Percentiles rank a stretch among this genome's conserved stretches.
Conservation (phyloP, 768 basidiomycete species). For the Hortiboletus flavorubellus region DNA sequence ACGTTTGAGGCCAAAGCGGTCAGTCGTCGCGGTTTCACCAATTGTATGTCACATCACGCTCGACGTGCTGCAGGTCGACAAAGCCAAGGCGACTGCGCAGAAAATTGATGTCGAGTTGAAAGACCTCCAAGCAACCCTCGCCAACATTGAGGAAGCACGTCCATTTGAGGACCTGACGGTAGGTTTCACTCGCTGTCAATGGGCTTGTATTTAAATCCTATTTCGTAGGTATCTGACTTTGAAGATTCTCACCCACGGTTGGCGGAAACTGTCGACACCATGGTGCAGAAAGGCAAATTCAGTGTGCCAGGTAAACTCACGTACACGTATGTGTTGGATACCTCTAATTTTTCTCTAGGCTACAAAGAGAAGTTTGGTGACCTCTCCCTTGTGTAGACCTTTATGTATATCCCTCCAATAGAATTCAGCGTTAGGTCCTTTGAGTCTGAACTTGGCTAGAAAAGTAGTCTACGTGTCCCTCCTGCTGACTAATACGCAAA, state of each 20-base stretch:
- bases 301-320: slow-evolving; percentile 77
- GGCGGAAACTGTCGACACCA: slow-evolving; percentile 84
- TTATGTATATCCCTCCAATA: slow-evolving; percentile 24
- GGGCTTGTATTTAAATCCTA: background rate
- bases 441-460: too few species aligned
- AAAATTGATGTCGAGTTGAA: slow-evolving; percentile 91
- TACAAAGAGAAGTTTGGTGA: slow-evolving; percentile 98
- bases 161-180: slow-evolving; percentile 97
- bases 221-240: slow-evolving; percentile 76
- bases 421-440: slow-evolving; percentile 8
- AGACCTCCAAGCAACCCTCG: slow-evolving; percentile 87
- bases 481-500: slow-evolving; percentile 29
- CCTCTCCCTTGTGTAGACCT: slow-evolving; percentile 78
- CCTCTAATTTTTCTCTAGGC: slow-evolving; percentile 39
- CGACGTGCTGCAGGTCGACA: slow-evolving; percentile 57
- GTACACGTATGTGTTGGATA: background rate
- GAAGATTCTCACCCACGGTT: slow-evolving; percentile 91
- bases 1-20: slow-evolving; percentile 97
- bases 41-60: slow-evolving; percentile 4
- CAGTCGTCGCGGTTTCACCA: slow-evolving; percentile 26
- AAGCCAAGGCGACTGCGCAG: slow-evolving; percentile 83
- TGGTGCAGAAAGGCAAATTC: slow-evolving; percentile 98
- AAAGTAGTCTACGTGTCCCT: too few species aligned
- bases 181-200: slow-evolving; percentile 28
- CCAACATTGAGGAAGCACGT: slow-evolving; percentile 96